Evolutionary conservation across 257 asterid species (phyloP).

Genomic region (Orobanche coerulescens): DNA sequence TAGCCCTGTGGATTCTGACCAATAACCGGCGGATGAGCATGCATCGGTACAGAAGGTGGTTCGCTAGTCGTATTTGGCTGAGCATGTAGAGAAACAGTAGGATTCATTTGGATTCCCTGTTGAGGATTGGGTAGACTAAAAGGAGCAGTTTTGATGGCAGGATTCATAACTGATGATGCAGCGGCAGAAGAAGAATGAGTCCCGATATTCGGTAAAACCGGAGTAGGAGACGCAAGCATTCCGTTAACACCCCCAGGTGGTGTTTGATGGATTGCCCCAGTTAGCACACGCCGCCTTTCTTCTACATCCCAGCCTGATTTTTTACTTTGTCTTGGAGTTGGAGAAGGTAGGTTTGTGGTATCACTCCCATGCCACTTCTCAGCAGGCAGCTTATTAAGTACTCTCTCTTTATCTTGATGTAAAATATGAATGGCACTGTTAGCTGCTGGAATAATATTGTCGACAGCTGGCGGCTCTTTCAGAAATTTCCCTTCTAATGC

Average conservation of each 20-base stretch:
- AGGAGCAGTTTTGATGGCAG: constrained; percentile 37
- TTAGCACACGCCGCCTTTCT: constrained; percentile 30
- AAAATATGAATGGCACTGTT: constrained; percentile 23
- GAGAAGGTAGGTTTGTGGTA: constrained; percentile 56
- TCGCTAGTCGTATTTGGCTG: constrained; percentile 32
- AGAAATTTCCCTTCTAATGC: constrained; percentile 78
- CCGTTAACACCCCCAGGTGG: constrained; percentile 27
- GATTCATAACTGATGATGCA: constrained; percentile 34
- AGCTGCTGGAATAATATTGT: constrained; percentile 23
- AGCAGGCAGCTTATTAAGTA: constrained; percentile 30
- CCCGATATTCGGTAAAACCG: constrained; percentile 33
- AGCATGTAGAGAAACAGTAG: constrained; percentile 30
- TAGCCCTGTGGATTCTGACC: constrained; percentile 52
- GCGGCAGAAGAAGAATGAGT: constrained; percentile 33
- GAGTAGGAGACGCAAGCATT: constrained; percentile 38
- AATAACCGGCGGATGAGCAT: constrained; percentile 29
- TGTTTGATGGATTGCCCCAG: constrained; percentile 31
- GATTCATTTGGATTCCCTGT: constrained; percentile 23
- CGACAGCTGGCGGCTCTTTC: constrained; percentile 36
- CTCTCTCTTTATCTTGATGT: constrained; percentile 37
- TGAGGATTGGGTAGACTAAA: constrained; percentile 50
- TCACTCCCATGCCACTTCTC: constrained; percentile 47
- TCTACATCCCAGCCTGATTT: constrained; percentile 32
- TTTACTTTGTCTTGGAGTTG: constrained; percentile 56
- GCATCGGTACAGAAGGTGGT: constrained; percentile 33